Percentiles rank a stretch among this genome's conserved stretches.
Conservation (phyloP, 2,329 filamentous ascomycete species). For the Aspergillus pseudoviridinutans region DNA sequence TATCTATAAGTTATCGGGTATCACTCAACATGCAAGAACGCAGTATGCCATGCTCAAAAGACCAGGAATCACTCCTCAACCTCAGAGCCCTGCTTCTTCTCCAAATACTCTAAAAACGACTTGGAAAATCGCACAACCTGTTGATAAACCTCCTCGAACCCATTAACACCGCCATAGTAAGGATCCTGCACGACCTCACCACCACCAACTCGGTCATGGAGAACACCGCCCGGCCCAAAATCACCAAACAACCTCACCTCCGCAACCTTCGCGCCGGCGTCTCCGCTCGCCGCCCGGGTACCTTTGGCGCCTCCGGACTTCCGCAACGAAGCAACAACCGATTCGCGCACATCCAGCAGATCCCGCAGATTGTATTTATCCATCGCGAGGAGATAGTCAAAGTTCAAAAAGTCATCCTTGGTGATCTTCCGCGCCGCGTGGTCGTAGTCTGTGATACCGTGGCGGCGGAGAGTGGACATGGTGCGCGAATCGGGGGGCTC, state of each 20-base stretch:
- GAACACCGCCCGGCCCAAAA: constrained; percentile 57
- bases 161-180: constrained; percentile 82
- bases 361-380: constrained; percentile 76
- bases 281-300: constrained; percentile 33
- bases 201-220: constrained; percentile 34
- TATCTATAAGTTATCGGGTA: constrained; percentile 18
- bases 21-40: constrained; percentile 7
- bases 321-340: constrained; percentile 49
- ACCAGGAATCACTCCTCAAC: constrained; percentile 3
- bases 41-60: background rate
- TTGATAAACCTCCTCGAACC: constrained; percentile 82
- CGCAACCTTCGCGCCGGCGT: constrained; percentile 36
- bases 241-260: constrained; percentile 80
- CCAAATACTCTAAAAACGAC: constrained; percentile 66
- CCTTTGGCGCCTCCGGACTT: constrained; percentile 23
- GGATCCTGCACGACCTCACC: constrained; percentile 78
- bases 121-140: constrained; percentile 73
- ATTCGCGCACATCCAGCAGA: constrained; percentile 57
- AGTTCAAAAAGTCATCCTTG: constrained; percentile 70
- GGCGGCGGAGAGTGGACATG: constrained; percentile 67
- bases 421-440: constrained; percentile 73
- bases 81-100: constrained; percentile 22
- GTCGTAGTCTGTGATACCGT: constrained; percentile 72
- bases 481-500: constrained; percentile 77
- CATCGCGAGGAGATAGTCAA: constrained; percentile 96